These are phyloP conservation scores for Carpinus fangiana DNA, from an alignment of 306 rosid species.

Conservation along the genomic window DNA sequence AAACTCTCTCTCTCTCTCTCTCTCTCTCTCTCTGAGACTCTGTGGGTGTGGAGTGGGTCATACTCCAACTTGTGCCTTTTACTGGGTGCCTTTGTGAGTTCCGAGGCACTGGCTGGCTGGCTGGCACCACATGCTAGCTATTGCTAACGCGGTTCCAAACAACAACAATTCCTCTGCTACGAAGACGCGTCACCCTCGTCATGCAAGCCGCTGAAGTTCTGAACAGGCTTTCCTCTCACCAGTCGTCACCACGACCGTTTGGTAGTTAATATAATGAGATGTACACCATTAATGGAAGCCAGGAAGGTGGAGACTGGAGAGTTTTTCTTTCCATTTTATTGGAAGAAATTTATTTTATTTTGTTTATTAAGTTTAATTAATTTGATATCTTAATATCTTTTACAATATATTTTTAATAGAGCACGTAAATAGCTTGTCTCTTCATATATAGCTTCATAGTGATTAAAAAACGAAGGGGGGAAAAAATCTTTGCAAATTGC, in stretches of 20 bases:
- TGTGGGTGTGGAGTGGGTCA: too few relatives aligned
- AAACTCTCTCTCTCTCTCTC: background rate
- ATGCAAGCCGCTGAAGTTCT: constrained; percentile 14
- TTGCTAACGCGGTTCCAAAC: background rate
- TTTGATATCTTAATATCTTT: too few relatives aligned
- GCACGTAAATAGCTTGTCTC: background rate
- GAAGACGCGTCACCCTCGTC: constrained; percentile 27
- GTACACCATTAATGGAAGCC: too few relatives aligned
- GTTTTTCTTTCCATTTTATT: too few relatives aligned
- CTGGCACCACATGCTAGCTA: constrained; percentile 35
- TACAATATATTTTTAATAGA: too few relatives aligned
- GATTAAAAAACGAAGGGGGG: too few relatives aligned
- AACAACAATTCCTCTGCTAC: constrained; percentile 1
- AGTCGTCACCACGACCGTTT: too few relatives aligned
- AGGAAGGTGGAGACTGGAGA: too few relatives aligned
- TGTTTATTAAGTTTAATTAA: too few relatives aligned
- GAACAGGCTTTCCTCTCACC: background rate
- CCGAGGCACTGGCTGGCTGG: constrained; percentile 16
- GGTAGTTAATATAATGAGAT: too few relatives aligned
- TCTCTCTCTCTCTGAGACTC: too few relatives aligned
- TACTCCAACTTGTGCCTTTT: background rate
- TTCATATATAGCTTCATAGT: background rate
- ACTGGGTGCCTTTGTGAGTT: constrained; percentile 12
- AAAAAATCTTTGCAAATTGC: background rate
- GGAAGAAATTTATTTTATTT: too few relatives aligned